Conservation (phyloP, 768 basidiomycete genomes). For the Russula lepida region DNA sequence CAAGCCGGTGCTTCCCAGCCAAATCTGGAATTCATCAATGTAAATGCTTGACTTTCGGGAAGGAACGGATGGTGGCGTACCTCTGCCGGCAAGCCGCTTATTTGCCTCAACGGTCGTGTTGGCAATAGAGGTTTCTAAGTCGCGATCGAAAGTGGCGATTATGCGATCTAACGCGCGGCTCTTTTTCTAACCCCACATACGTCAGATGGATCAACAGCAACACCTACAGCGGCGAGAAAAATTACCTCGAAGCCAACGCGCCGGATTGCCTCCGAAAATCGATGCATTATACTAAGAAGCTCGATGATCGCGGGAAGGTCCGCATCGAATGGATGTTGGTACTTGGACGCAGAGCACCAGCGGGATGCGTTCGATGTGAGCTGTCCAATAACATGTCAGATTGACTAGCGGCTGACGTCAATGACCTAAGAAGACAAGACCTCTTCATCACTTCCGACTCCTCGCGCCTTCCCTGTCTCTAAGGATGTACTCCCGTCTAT, state of each 20-base stretch:
- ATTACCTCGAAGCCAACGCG: conserved; percentile 1
- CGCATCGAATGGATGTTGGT: conserved; percentile 25
- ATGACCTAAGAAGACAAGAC: conserved; percentile 23
- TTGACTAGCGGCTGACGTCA: conserved; percentile 24
- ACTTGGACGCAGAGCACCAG: conserved; percentile 25
- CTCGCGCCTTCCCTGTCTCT: conserved; percentile 66
- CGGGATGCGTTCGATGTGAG: conserved; percentile 22
- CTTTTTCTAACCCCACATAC: conserved; percentile 2
- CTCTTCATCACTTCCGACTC: conserved; percentile 61
- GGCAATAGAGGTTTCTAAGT: conserved; percentile 11
- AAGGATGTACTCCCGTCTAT: conserved; percentile 69
- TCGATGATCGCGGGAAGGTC: conserved; percentile 28
- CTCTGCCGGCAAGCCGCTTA: conserved; percentile 4
- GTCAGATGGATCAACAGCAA: not conserved
- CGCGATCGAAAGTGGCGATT: not conserved
- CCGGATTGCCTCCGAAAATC: conserved; percentile 22
- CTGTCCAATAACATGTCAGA: conserved; percentile 33
- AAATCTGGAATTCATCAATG: conserved; percentile 1
- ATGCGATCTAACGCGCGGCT: conserved; percentile 13
- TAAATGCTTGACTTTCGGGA: not conserved
- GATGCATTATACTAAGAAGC: conserved; percentile 27
- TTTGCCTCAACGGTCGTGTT: conserved; percentile 9
- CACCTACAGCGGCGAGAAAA: no score
- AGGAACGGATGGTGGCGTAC: not conserved
- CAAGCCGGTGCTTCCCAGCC: conserved; percentile 8